phyloP scores from a whole-genome alignment of 768 basidiomycete species.

The Leucogyrophana mollusca region DNA sequence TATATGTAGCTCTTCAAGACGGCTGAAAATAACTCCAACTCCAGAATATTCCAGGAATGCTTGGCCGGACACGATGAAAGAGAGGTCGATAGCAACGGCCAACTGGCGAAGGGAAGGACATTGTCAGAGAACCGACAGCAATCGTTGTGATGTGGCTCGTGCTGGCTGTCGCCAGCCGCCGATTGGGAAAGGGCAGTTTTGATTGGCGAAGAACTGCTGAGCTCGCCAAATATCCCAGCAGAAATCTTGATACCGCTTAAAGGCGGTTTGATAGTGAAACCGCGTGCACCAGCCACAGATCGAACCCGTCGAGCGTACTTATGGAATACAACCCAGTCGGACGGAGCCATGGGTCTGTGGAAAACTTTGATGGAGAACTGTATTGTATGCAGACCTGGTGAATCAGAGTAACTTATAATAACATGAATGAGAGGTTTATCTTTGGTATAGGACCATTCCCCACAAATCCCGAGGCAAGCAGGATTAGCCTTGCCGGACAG shows the following conservation, averaged over 20 bases:
- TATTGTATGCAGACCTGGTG: too few relatives aligned
- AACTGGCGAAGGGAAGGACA: conserved; percentile 9
- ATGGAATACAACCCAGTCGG: conserved; percentile 27
- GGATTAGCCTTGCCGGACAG: background rate
- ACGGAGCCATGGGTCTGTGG: conserved; percentile 22
- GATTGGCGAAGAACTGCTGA: background rate
- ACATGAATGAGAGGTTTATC: too few relatives aligned
- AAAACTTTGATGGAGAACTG: too few relatives aligned
- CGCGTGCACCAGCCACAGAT: conserved; percentile 4
- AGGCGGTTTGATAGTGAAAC: too few relatives aligned
- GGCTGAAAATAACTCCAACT: too few relatives aligned
- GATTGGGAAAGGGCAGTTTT: background rate
- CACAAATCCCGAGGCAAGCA: background rate
- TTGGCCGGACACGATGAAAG: conserved; percentile 10
- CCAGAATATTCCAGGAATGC: too few relatives aligned
- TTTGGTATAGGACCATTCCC: too few relatives aligned
- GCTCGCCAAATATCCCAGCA: background rate
- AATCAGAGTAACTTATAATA: too few relatives aligned
- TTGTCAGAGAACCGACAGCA: conserved; percentile 16
- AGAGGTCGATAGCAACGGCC: conserved; percentile 21
- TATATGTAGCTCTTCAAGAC: too few relatives aligned
- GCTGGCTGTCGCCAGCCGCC: too few relatives aligned
- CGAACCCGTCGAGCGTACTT: conserved; percentile 24
- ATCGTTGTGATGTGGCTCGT: conserved; percentile 20
- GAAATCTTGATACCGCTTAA: background rate